Conservation (phyloP, 108 stramenopile species). For the Fragilaria crotonensis region DNA sequence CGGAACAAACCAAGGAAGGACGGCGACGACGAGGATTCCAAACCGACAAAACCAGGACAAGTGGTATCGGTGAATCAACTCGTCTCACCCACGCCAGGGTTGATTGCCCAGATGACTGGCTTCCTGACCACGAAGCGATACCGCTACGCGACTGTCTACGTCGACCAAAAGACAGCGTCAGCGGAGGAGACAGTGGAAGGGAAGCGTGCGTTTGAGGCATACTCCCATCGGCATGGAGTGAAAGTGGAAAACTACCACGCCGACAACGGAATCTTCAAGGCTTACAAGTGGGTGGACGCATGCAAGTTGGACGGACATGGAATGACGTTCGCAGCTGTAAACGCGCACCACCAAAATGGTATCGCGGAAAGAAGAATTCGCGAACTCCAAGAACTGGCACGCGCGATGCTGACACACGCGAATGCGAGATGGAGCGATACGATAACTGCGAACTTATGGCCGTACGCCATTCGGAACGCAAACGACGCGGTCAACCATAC, state of each 20-base stretch:
- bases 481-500: slow-evolving; percentile 8
- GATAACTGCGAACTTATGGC: slow-evolving; percentile 30
- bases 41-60: slow-evolving; percentile 14
- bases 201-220: slow-evolving; percentile 33
- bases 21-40: not conserved
- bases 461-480: slow-evolving; percentile 14
- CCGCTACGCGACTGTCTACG: slow-evolving; percentile 25
- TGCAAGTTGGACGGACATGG: not conserved
- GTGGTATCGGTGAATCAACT: slow-evolving; percentile 13
- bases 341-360: slow-evolving; percentile 29
- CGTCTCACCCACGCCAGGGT: not conserved
- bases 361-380: slow-evolving; percentile 29
- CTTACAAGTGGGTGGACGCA: slow-evolving; percentile 10
- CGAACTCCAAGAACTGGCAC: slow-evolving; percentile 22
- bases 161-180: slow-evolving; percentile 19
- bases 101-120: slow-evolving; percentile 14
- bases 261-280: slow-evolving; percentile 46
- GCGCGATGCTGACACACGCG: slow-evolving; percentile 27
- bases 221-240: slow-evolving; percentile 2
- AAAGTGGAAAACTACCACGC: slow-evolving; percentile 34
- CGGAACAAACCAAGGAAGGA: not conserved
- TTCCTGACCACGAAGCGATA: slow-evolving; percentile 22
- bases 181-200: slow-evolving; percentile 26
- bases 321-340: not conserved
- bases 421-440: slow-evolving; percentile 14